Percentiles rank a stretch among this genome's conserved stretches.
These are phyloP conservation scores for Neofusicoccum sp. DNA, from an alignment of 2,329 filamentous ascomycete genomes.

Conservation along the genomic window DNA sequence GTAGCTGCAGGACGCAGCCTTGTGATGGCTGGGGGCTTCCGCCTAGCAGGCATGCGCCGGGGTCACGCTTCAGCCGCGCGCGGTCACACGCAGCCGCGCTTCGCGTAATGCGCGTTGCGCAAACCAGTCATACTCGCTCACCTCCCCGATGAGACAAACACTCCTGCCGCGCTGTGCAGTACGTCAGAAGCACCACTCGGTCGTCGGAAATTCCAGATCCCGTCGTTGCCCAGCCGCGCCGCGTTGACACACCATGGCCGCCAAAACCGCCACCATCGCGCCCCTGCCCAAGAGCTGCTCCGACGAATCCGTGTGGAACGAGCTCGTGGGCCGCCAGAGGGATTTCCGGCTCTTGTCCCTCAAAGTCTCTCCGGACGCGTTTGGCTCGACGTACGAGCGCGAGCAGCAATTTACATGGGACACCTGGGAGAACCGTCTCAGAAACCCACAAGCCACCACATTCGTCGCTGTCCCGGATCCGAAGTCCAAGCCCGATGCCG, in stretches of 20 bases:
- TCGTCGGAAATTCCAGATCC: background rate
- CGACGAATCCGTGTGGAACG: constrained; percentile 18
- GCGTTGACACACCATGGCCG: background rate
- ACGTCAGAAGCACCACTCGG: background rate
- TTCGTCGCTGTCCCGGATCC: constrained; percentile 18
- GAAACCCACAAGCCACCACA: constrained; percentile 21
- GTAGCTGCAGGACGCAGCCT: background rate
- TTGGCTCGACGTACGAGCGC: constrained; percentile 23
- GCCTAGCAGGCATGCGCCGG: constrained; percentile 2
- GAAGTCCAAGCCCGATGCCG: background rate
- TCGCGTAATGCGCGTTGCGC: constrained; percentile 4
- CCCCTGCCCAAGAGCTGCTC: constrained; percentile 19
- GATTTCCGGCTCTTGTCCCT: constrained; percentile 23
- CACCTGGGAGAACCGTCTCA: constrained; percentile 23
- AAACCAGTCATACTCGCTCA: background rate
- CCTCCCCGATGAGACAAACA: background rate
- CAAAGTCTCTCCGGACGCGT: constrained; percentile 21
- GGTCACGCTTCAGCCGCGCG: constrained; percentile 16
- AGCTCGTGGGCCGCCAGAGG: constrained; percentile 20
- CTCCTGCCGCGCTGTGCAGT: background rate
- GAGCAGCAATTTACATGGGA: constrained; percentile 26
- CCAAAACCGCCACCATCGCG: background rate
- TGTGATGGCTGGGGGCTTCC: constrained; percentile 4
- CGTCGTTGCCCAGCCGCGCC: background rate
- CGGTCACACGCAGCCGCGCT: constrained; percentile 16